phyloP scores from a whole-genome alignment of 768 basidiomycete species.

The Cubamyces lactineus region DNA sequence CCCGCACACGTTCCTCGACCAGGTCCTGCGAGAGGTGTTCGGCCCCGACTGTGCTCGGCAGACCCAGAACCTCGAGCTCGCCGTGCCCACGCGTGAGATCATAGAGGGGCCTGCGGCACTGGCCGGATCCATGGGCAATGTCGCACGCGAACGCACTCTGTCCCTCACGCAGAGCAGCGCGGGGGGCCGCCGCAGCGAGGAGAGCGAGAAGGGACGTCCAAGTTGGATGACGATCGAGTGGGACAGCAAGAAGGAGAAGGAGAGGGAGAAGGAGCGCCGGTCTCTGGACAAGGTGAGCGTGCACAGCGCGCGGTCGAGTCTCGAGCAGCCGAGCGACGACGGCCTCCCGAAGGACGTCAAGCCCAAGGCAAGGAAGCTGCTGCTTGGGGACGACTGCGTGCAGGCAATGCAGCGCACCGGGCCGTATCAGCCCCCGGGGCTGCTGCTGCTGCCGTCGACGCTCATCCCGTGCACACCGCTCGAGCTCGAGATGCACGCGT shows the following conservation, averaged over 20 bases:
- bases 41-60: constrained; percentile 50
- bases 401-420: not conserved
- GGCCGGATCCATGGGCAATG: too few species aligned
- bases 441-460: constrained; percentile 60
- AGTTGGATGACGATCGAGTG: constrained; percentile 36
- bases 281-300: constrained; percentile 26
- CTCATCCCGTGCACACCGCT: constrained; percentile 59
- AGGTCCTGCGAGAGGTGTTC: constrained; percentile 52
- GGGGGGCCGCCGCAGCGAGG: constrained; percentile 22
- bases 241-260: constrained; percentile 38
- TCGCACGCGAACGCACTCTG: constrained; percentile 35
- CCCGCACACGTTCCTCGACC: constrained; percentile 53
- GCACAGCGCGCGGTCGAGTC: constrained; percentile 25
- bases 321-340: constrained; percentile 30
- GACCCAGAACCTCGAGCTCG: constrained; percentile 53
- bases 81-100: constrained; percentile 53
- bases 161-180: constrained; percentile 11
- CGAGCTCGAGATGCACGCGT: constrained; percentile 78
- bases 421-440: constrained; percentile 60
- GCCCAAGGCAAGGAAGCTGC: constrained; percentile 23
- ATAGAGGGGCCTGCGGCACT: not conserved
- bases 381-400: constrained; percentile 20
- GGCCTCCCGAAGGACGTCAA: constrained; percentile 17
- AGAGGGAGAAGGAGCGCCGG: constrained; percentile 26
- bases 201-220: constrained; percentile 37